These are phyloP conservation scores for Termitomyces heimii DNA, from an alignment of 768 basidiomycete genomes.

Conservation along the genomic window DNA sequence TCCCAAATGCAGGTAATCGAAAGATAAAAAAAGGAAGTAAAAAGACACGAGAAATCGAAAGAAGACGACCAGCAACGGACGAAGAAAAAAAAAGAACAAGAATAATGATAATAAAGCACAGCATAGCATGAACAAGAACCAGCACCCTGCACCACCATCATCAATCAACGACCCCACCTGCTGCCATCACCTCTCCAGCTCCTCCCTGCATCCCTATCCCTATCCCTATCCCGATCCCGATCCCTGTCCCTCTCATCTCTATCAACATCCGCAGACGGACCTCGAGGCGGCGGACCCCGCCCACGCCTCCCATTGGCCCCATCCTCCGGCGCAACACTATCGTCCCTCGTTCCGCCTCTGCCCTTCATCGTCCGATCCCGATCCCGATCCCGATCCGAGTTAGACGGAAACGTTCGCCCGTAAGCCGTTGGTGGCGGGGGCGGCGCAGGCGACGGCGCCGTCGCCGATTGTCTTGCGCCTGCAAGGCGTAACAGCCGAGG, in stretches of 20 bases:
- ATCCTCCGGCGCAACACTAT: not conserved
- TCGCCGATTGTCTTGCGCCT: not conserved
- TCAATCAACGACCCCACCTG: not conserved
- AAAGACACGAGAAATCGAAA: not conserved
- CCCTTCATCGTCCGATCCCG: not conserved
- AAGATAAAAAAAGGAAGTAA: not conserved
- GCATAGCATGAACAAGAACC: not conserved
- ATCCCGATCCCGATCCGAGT: not conserved
- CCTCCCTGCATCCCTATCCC: not conserved
- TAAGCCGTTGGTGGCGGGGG: not conserved
- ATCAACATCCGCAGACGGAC: constrained; percentile 1
- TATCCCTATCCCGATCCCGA: not conserved
- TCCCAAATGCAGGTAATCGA: not conserved
- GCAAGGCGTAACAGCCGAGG: constrained; percentile 1
- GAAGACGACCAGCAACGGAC: not conserved
- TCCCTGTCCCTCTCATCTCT: not conserved
- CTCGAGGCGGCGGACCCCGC: not conserved
- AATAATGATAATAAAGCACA: constrained; percentile 4
- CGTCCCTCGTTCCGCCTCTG: not conserved
- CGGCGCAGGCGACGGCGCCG: not conserved
- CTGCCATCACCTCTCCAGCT: not conserved
- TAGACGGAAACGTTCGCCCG: not conserved
- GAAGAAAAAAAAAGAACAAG: not conserved
- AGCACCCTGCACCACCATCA: not conserved
- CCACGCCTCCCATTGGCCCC: not conserved